Percentiles rank a stretch among this genome's conserved stretches.
phyloP scores from a whole-genome alignment of 2,329 filamentous ascomycete species.

The Nemania abortiva region DNA sequence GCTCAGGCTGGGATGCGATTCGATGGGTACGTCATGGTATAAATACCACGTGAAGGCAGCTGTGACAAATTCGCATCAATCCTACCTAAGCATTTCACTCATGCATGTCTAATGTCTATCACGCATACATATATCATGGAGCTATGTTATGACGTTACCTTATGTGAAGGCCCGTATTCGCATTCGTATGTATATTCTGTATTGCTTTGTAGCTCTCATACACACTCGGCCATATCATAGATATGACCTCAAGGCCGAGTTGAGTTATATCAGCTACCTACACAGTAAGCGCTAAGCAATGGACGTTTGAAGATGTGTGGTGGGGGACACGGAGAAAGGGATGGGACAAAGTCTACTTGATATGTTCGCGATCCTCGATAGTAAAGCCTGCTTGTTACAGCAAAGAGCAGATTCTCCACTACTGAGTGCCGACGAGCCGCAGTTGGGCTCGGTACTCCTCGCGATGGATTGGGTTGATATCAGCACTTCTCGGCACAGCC shows the following conservation, averaged over 20 bases:
- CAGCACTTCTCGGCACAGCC: slow-evolving; percentile 99
- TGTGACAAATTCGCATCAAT: not conserved
- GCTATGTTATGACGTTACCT: not conserved
- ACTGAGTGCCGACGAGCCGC: slow-evolving; percentile 51
- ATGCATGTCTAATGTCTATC: not conserved
- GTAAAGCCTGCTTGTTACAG: slow-evolving; percentile 39
- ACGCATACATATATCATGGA: not conserved
- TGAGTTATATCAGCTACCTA: not conserved
- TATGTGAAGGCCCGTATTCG: not conserved
- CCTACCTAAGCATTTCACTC: not conserved
- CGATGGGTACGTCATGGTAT: too few relatives aligned
- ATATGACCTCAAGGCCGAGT: not conserved
- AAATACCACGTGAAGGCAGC: not conserved
- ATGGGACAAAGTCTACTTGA: not conserved
- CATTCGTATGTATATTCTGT: slow-evolving; percentile 4
- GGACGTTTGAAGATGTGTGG: not conserved
- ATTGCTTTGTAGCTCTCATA: not conserved
- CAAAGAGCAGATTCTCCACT: slow-evolving; percentile 35
- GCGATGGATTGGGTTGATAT: slow-evolving; percentile 67
- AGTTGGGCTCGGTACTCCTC: slow-evolving; percentile 53
- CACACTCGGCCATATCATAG: not conserved
- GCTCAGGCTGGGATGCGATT: too few relatives aligned
- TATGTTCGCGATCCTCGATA: slow-evolving; percentile 54
- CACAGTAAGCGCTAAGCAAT: not conserved
- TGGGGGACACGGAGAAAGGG: not conserved